Base-by-base conservation (phyloP, 441 rosid genomes). In the Erysimum pusillum region DNA sequence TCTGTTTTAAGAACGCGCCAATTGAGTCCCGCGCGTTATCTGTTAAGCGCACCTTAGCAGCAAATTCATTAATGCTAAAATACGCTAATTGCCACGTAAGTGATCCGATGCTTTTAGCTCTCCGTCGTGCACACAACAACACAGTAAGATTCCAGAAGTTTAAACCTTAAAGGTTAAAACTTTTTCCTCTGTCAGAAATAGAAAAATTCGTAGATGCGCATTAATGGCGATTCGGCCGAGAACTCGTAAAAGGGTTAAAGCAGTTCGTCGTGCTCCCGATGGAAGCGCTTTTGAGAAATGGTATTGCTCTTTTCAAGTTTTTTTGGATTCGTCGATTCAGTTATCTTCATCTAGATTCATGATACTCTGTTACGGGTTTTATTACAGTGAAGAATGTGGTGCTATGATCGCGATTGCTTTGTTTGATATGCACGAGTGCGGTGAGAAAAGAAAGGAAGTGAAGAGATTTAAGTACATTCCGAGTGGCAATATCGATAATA, bases 271-370 rank as follows among this genome's bases (percentile, higher is more conserved):
- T 77, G 93, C 90, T 73, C 77, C 87, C 6, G 90, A 89, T 67
- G 97, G 94, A 2, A 92, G 96, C 64, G 97, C 95, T 46, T 90
- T 89, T 18, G 57, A 87, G 22, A 87, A 81, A 66, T 92, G 97
- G 97, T 92, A 80, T 12, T 2, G 6, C 7, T 75, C 56, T n/a
- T 34, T 15, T 4, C 13, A 0, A 31, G 4, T 10, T 7, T 7
- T 7, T 7, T 36, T 53, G 6, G 41, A 67, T 71, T 49, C 58
- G 10, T 44, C 18, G 36, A 20, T 31, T 62, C 2, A 38, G 11
- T 14, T 67, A 58, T 8, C 62, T 39, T 62, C 2, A n/a, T 17
- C 44, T 63, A 45, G 59, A 49, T 57, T 69, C 12, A 39, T 81
- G 20, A 42, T 42, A 15, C 71, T 67, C 66, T 66, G 81, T 39